Evolutionary conservation across 768 basidiomycete genomes (phyloP), one percentile per base, ranked within the genome.

Genomic region (Leccinellum rugosiceps): DNA sequence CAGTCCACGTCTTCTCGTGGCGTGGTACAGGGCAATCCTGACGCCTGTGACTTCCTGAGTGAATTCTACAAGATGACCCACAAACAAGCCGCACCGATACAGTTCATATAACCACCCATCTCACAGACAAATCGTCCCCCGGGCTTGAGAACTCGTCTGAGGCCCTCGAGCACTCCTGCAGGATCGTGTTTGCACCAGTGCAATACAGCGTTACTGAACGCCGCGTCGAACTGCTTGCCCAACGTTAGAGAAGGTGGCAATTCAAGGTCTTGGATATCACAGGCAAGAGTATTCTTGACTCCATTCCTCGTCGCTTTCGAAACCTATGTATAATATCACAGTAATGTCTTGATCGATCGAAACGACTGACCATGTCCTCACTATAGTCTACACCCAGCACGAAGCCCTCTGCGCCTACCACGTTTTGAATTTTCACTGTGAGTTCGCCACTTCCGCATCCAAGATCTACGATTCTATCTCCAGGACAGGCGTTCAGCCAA

Each of bases 141-240:
- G 1, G 77, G 79, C 63, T 83, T 90, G 54, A 94, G 74, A 10
- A 87, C 72, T 46, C 74, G 76, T 64, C 80, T 81, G n/a, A 81
- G 79, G 50, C 83, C 79, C 14, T 77, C 71, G 10, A 92, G 68
- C 9, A 92, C 91, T 1, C 82, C 84, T 2, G 65, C 68, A 1
- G 92, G 93, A 62, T 87, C 77, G 5, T 75, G 74, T 69, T 90
- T 93, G 72, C 91, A 94, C 92, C 92, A 94, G 64, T 95, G 92
- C 59, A 94, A 67, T 4, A 81, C 78, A 0, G 93, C 90, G 59
- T 88, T 92, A 53, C 85, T 87, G 75, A 94, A 94, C 2, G 88
- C 86, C 0, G 83, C 85, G 65, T 92, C 88, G 60, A 85, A 90
- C 48, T 76, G 75, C 26, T 72, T 74, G 8, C 74, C 74, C 25